Evolutionary conservation across 2,329 filamentous ascomycete species (phyloP), one percentile per base, ranked within the genome.

Genomic region (Talaromyces sp.): DNA sequence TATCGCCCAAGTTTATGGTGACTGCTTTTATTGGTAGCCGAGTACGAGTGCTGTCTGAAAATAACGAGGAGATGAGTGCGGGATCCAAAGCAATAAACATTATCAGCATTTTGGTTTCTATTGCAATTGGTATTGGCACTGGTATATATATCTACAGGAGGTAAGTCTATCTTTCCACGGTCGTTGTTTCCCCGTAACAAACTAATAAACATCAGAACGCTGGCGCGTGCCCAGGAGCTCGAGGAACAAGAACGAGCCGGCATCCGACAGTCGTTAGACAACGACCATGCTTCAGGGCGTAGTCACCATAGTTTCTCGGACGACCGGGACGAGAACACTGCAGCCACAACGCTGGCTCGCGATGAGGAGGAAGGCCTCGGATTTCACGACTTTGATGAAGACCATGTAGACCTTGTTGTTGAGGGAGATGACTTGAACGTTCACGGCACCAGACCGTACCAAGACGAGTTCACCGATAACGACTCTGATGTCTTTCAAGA

Each of bases 21-120:
- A 91, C 96, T 71, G 86, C 96, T 67, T 99, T 97, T 77, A 91
- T 99, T 69, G 95, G 95, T 63, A 88, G 85, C 69, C 85, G 92
- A 59, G 80, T 99, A 17, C 91, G 91, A 51, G 81, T 88, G 57
- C 85, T 99, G 35, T 91, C 90, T n/a, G 90, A 96, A 68, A 84
- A 86, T 60, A 89, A 88, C 64, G 91, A 90, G 70, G 84, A 89
- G 66, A 97, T 98, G 93, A 87, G 89, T 62, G 76, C 83, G 3
- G 82, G 83, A 64, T 90, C 90, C 64, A 95, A 93, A 73, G 82
- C 86, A 29, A 80, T 98, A 68, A 96, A 95, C 76, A 96, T 96
- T 73, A 75, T 88, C 26, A 89, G 87, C 77, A 97, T 98, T 74
- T 71, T 86, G 14, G 74, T 93, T 61, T 89, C 91, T 29, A 84